Evolutionary conservation across 805 yeast species (phyloP), one percentile per base, ranked within the genome.

Genomic region (Pichia membranifaciens): DNA sequence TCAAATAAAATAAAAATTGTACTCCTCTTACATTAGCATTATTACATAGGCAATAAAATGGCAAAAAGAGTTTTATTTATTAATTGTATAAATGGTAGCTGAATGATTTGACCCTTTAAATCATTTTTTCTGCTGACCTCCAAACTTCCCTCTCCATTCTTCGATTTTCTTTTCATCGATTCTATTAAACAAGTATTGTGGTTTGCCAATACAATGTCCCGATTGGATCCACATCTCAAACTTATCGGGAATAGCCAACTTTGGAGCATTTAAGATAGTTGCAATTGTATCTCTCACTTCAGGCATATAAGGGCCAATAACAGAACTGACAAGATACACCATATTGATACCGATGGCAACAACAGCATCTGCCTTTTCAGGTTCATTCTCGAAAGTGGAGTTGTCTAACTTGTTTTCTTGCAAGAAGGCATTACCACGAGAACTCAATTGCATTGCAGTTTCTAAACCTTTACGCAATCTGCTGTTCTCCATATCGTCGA

Each of bases 321-420:
- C 68, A 0, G 96, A 81, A 38, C 91, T 79, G n/a, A 93, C 81
- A 54, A 88, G 69, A 69, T 89, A 90, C 43, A 91, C 80, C 62
- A 91, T 73, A 70, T 91, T 93, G 65, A 93, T 73, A 50, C 95
- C 97, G 45, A 87, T 84, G 54, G 87, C 96, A 47, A 93, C 86
- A 44, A 91, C 96, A 3, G 96, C 96, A 61, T 89, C 96, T 13
- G 96, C 79, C 59, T 79, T 81, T 31, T 76, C 87, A 38, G 96
- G 95, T 42, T 69, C 64, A 60, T 87, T 79, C 47, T 80, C 78
- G 67, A 81, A 87, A 54, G 90, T 73, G 9, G 86, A 73, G 75
- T 93, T 93, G 68, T 91, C 98, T 59, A 93, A 76, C 70, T 90
- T 90, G 72, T 90, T 89, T 44, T 91, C 99, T 71, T 93, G 99